A percentile compares a stretch with the other conserved stretches of the same genome.
Conservation (phyloP, 768 basidiomycete species). For the Sarcodon aspratus region DNA sequence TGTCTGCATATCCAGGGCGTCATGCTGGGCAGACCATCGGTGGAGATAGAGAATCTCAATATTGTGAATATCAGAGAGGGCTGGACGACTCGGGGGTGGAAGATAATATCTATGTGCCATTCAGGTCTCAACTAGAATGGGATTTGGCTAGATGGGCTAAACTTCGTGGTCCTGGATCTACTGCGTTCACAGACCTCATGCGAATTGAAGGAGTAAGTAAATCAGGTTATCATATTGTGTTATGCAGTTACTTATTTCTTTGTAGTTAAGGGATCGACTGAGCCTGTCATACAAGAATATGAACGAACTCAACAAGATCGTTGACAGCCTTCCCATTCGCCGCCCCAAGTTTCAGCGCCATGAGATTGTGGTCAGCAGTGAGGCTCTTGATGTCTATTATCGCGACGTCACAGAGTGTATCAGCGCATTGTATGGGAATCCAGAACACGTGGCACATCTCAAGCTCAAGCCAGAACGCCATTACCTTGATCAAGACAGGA, state of each 20-base stretch:
- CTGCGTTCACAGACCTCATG: conserved; percentile 26
- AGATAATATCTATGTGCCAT: no score
- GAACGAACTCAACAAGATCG: conserved; percentile 20
- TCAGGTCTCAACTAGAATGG: conserved; percentile 25
- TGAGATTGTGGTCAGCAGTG: conserved; percentile 17
- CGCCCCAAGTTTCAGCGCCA: conserved; percentile 14
- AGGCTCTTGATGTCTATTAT: conserved; percentile 22
- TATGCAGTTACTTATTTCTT: no score
- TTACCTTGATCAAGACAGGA: conserved; percentile 18
- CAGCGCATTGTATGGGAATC: conserved; percentile 20
- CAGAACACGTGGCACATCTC: conserved; percentile 19
- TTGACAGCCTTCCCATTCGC: conserved; percentile 19
- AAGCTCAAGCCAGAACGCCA: conserved; percentile 25
- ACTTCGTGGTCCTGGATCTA: conserved; percentile 21
- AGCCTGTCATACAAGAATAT: conserved; percentile 22
- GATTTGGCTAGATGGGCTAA: conserved; percentile 31
- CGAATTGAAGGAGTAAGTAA: conserved; percentile 25
- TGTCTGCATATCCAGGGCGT: no score
- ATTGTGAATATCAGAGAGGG: no score
- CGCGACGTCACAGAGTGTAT: conserved; percentile 27
- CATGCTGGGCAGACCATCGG: no score
- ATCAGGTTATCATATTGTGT: neutral
- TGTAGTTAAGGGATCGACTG: conserved; percentile 13
- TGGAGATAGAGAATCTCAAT: no score
- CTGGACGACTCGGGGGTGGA: no score